Conservation (phyloP, 106 monocot species). For the Alisma plantagoaquatica region DNA sequence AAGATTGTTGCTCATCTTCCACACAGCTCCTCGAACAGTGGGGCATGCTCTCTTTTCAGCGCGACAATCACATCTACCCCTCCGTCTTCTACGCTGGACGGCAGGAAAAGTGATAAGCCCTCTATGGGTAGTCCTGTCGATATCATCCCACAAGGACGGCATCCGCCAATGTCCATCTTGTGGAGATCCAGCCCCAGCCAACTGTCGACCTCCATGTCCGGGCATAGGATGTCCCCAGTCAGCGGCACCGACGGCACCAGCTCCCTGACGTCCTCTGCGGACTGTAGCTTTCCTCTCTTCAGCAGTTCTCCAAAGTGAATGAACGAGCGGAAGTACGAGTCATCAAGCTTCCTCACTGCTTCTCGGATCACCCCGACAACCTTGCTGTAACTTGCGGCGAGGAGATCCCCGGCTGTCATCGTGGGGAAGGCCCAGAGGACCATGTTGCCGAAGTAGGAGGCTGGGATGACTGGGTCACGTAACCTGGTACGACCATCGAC, state of each 20-base stretch:
- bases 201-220: conserved; percentile 8
- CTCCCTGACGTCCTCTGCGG: neutral
- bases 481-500: conserved; percentile 9
- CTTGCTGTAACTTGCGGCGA: neutral
- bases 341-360: conserved; percentile 2
- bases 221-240: conserved; percentile 2
- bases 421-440: too few species aligned
- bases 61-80: conserved; percentile 3
- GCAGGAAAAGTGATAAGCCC: conserved; percentile 4
- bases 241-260: neutral
- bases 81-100: neutral
- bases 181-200: conserved; percentile 6
- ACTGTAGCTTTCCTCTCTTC: neutral
- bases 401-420: conserved; percentile 2
- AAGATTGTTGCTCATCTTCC: too few species aligned
- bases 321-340: too few species aligned
- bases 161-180: conserved; percentile 8
- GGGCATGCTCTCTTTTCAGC: neutral
- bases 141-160: neutral
- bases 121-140: conserved; percentile 1
- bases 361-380: conserved; percentile 4
- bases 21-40: neutral
- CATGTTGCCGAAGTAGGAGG: conserved; percentile 9
- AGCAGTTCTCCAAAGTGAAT: conserved; percentile 10
- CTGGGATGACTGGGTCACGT: conserved; percentile 4